A percentile compares a stretch with the other conserved stretches of the same genome.
phyloP scores from a whole-genome alignment of 2,329 filamentous ascomycete species.

The Pseudocercospora pini-densiflorae region DNA sequence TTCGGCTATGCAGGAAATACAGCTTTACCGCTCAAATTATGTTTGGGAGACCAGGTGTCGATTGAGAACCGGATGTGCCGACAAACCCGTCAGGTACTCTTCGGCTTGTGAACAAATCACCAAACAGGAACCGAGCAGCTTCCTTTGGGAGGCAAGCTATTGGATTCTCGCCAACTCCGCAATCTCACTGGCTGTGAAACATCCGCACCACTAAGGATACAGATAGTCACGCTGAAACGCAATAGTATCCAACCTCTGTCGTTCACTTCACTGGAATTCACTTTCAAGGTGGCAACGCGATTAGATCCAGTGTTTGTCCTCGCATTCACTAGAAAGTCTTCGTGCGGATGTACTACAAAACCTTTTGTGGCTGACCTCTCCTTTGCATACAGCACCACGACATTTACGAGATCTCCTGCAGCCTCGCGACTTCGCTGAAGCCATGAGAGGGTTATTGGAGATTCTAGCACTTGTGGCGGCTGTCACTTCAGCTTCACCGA shows the following conservation, averaged over 20 bases:
- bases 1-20: neutral
- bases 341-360: neutral
- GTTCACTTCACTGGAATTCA: neutral
- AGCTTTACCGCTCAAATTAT: neutral
- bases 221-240: neutral
- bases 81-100: neutral
- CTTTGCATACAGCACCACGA: neutral
- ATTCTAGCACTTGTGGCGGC: neutral
- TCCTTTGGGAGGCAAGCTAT: neutral
- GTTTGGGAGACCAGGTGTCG: neutral
- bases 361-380: neutral
- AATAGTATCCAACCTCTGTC: neutral
- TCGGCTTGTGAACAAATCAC: neutral
- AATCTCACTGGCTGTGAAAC: neutral
- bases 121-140: neutral
- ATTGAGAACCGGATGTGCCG: neutral
- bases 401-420: neutral
- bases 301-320: neutral
- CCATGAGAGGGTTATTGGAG: neutral
- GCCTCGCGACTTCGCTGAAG: neutral
- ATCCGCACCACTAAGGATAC: neutral
- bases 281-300: neutral
- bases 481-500: neutral
- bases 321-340: neutral
- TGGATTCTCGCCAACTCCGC: neutral